A percentile compares a stretch with the other conserved stretches of the same genome.
Evolutionary conservation across 2,329 filamentous ascomycete genomes (phyloP).

Genomic region (Epichloe bromicola): DNA sequence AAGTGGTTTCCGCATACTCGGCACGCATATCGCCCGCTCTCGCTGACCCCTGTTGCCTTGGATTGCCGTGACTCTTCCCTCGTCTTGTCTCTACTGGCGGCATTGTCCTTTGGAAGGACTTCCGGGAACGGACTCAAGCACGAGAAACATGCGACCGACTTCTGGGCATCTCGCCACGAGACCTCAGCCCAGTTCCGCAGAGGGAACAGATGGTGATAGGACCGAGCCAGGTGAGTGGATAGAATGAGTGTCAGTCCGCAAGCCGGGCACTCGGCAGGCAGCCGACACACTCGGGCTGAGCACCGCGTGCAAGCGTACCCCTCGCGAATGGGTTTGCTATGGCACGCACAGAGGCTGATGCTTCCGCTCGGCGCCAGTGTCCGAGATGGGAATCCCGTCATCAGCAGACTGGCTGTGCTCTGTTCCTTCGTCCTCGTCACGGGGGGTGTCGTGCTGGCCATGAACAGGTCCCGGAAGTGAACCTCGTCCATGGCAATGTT

Average conservation of each 20-base stretch:
- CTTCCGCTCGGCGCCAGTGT: slow-evolving; percentile 55
- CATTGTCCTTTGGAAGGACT: slow-evolving; percentile 17
- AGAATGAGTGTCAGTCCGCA: slow-evolving; percentile 88
- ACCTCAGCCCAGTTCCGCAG: slow-evolving; percentile 86
- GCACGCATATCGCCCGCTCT: slow-evolving; percentile 81
- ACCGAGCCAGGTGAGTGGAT: slow-evolving; percentile 84
- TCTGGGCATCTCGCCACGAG: slow-evolving; percentile 58
- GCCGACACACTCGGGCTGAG: slow-evolving; percentile 71
- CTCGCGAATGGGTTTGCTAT: slow-evolving; percentile 67
- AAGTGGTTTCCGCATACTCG: slow-evolving; percentile 81
- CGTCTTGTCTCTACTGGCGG: slow-evolving; percentile 8
- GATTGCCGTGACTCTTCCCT: slow-evolving; percentile 14
- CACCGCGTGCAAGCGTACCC: slow-evolving; percentile 90
- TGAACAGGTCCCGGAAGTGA: slow-evolving; percentile 79
- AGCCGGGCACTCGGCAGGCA: slow-evolving; percentile 82
- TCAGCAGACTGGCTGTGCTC: slow-evolving; percentile 56
- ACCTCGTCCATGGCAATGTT: slow-evolving; percentile 63
- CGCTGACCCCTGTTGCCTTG: slow-evolving; percentile 54
- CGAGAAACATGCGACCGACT: slow-evolving; percentile 57
- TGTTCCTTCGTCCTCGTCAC: slow-evolving; percentile 55
- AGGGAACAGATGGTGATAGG: slow-evolving; percentile 86
- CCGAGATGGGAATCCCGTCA: slow-evolving; percentile 96
- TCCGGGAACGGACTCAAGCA: slow-evolving; percentile 64
- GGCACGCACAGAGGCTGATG: slow-evolving; percentile 76
- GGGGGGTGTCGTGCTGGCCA: slow-evolving; percentile 79